Conservation (phyloP, 2,329 filamentous ascomycete species). For the Fusarium guadeloupense region DNA sequence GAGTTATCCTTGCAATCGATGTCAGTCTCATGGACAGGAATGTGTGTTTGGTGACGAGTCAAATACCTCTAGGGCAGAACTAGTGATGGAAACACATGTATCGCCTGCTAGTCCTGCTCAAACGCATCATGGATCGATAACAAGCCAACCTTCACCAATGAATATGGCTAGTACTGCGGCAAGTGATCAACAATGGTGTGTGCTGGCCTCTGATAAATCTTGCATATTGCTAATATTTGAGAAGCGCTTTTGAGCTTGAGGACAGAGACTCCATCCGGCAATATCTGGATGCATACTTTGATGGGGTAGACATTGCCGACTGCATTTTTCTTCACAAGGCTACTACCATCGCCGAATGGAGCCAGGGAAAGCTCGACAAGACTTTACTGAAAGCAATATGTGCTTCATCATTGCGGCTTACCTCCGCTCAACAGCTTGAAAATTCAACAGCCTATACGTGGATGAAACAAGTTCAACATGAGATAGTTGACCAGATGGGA, state of each 20-base stretch:
- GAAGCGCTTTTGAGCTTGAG: not conserved
- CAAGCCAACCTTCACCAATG: not conserved
- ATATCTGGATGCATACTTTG: not conserved
- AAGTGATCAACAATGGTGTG: not conserved
- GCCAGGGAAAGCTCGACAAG: slow-evolving; percentile 26
- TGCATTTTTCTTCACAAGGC: not conserved
- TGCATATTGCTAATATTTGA: not conserved
- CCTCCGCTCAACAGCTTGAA: not conserved
- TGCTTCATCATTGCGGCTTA: slow-evolving; percentile 8
- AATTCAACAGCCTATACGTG: slow-evolving; percentile 7
- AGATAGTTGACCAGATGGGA: slow-evolving; percentile 3
- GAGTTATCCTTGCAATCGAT: slow-evolving; percentile 44
- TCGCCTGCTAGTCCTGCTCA: slow-evolving; percentile 12
- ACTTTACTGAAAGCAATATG: slow-evolving; percentile 35
- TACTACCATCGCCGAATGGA: not conserved
- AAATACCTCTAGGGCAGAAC: not conserved
- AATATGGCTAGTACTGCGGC: not conserved
- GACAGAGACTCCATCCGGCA: not conserved
- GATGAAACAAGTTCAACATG: slow-evolving; percentile 36
- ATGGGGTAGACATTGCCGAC: not conserved
- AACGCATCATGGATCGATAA: slow-evolving; percentile 4
- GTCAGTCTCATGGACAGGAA: slow-evolving; percentile 27
- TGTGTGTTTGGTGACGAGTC: slow-evolving; percentile 8
- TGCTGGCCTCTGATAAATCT: accelerated
- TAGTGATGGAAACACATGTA: not conserved